These are phyloP conservation scores for Penicillium ochrochloron DNA, from an alignment of 495 filamentous ascomycete genomes.

Conservation along the genomic window DNA sequence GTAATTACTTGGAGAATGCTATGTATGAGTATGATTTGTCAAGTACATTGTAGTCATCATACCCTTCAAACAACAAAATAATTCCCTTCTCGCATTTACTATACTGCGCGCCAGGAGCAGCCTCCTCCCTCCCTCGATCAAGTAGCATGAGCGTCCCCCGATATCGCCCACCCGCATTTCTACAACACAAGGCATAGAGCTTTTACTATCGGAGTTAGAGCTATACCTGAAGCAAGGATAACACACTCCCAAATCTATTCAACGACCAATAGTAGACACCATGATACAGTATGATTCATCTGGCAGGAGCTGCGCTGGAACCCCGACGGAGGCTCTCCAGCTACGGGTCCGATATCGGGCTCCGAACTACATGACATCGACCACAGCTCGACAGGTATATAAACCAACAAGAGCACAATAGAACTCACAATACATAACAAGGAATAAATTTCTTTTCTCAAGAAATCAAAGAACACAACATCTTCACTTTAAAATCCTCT, in stretches of 20 bases:
- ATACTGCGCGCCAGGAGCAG: neutral
- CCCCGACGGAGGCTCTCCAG: neutral
- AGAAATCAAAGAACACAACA: neutral
- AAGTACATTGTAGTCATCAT: too few species aligned
- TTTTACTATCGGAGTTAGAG: neutral
- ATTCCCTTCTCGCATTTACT: neutral
- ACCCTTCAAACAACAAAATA: neutral
- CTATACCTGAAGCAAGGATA: neutral
- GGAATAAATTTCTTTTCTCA: neutral
- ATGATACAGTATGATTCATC: neutral
- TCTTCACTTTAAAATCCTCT: neutral
- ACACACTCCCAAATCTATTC: too few species aligned
- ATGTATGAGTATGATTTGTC: too few species aligned
- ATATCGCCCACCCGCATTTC: neutral
- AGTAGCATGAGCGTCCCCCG: neutral
- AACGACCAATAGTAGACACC: neutral
- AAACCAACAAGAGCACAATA: neutral
- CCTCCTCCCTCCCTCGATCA: neutral
- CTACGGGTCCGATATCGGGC: slow-evolving; percentile 2
- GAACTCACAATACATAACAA: neutral
- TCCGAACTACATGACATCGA: slow-evolving; percentile 3
- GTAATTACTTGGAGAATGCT: too few species aligned
- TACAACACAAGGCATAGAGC: neutral
- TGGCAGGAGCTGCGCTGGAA: slow-evolving; percentile 2
- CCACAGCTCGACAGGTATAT: neutral